Evolutionary conservation across 306 rosid species (phyloP).

Genomic region (Cotoneaster glaucophyllus): DNA sequence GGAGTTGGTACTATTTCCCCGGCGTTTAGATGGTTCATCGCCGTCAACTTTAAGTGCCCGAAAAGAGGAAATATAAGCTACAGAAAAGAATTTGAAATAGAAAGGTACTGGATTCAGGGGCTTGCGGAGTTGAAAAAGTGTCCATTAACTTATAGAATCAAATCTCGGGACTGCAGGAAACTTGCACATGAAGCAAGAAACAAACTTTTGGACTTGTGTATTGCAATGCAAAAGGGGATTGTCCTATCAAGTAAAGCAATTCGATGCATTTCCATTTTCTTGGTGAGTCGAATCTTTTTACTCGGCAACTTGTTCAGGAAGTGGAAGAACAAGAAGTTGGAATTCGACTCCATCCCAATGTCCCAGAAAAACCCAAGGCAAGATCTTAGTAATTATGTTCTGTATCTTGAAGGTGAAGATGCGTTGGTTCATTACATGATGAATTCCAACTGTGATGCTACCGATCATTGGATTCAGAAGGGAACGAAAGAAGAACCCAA

Average conservation of each 20-base stretch:
- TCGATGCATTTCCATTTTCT: conserved; percentile 39
- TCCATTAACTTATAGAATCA: conserved; percentile 42
- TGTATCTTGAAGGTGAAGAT: conserved; percentile 86
- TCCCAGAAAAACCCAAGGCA: conserved; percentile 9
- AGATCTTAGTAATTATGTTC: conserved; percentile 57
- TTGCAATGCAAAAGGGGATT: conserved; percentile 48
- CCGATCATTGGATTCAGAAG: conserved; percentile 48
- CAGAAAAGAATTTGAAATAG: conserved; percentile 39
- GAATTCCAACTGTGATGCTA: conserved; percentile 49
- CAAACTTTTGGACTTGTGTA: conserved; percentile 33
- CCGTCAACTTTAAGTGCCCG: conserved; percentile 56
- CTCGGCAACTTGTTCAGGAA: conserved; percentile 19
- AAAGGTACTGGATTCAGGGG: conserved; percentile 60
- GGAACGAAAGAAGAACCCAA: conserved; percentile 59
- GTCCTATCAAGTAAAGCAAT: conserved; percentile 55
- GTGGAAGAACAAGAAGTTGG: conserved; percentile 20
- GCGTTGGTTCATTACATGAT: conserved; percentile 57
- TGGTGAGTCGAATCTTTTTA: conserved; percentile 19
- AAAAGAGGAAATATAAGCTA: conserved; percentile 10
- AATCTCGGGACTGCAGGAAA: conserved; percentile 33
- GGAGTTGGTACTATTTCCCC: conserved; percentile 72
- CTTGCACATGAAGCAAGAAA: conserved; percentile 47
- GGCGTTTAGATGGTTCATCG: conserved; percentile 67
- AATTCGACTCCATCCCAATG: conserved; percentile 17
- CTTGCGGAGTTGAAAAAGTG: conserved; percentile 39